Percentiles rank a stretch among this genome's conserved stretches.
Evolutionary conservation across 2,329 filamentous ascomycete genomes (phyloP).

Genomic region (Calonectria montana): DNA sequence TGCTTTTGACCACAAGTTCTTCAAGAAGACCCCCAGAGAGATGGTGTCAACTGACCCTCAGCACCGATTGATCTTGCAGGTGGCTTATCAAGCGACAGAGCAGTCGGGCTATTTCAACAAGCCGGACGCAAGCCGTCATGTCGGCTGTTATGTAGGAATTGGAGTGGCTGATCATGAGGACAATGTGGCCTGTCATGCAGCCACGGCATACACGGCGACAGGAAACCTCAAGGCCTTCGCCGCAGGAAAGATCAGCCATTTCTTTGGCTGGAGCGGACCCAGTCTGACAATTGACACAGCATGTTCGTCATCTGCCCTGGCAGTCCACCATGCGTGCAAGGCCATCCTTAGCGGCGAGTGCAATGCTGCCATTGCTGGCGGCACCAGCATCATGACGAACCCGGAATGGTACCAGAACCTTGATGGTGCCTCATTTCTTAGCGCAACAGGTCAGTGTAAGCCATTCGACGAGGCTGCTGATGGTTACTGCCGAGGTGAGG

Average conservation of each 20-base stretch:
- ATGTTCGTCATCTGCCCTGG: slow-evolving; percentile 50
- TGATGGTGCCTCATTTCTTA: slow-evolving; percentile 34
- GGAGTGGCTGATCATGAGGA: slow-evolving; percentile 52
- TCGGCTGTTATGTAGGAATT: background rate
- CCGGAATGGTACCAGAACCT: slow-evolving; percentile 30
- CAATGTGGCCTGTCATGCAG: slow-evolving; percentile 47
- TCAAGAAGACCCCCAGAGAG: slow-evolving; percentile 10
- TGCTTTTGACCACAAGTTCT: slow-evolving; percentile 22
- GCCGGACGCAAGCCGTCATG: background rate
- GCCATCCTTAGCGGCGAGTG: slow-evolving; percentile 45
- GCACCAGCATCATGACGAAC: slow-evolving; percentile 48
- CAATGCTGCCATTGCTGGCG: slow-evolving; percentile 50
- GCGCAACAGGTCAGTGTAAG: slow-evolving; percentile 45
- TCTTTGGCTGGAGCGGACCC: slow-evolving; percentile 53
- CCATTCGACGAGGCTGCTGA: slow-evolving; percentile 53
- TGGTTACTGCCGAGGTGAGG: slow-evolving; percentile 66
- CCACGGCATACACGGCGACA: slow-evolving; percentile 46
- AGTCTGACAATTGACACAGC: slow-evolving; percentile 51
- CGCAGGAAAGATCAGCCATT: slow-evolving; percentile 47
- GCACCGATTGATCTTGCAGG: background rate
- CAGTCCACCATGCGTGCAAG: slow-evolving; percentile 48
- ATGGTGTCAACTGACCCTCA: slow-evolving; percentile 1
- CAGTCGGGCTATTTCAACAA: slow-evolving; percentile 11
- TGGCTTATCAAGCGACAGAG: slow-evolving; percentile 8
- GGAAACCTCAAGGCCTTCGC: slow-evolving; percentile 49